These are phyloP conservation scores for Vaccinium vitisidaea DNA, from an alignment of 148 eudicot genomes.

Conservation along the genomic window DNA sequence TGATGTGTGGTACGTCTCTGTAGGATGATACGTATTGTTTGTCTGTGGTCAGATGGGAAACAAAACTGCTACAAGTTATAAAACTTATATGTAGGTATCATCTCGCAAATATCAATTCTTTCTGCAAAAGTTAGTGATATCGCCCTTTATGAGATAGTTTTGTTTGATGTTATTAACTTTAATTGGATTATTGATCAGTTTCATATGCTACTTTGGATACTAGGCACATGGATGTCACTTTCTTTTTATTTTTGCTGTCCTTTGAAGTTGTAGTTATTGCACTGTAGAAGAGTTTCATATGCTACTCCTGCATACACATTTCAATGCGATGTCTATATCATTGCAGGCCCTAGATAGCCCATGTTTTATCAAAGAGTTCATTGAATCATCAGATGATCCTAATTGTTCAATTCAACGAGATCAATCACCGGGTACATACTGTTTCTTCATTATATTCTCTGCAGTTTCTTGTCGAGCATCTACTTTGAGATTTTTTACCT, in stretches of 20 bases:
- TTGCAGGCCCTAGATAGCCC: conserved; percentile 26
- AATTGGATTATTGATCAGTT: not conserved
- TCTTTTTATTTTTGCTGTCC: conserved; percentile 20
- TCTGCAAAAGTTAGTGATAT: not conserved
- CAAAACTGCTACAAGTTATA: not conserved
- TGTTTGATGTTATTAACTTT: not conserved
- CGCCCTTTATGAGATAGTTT: conserved; percentile 1
- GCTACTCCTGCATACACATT: not conserved
- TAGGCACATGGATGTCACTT: not conserved
- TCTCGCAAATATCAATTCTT: not conserved
- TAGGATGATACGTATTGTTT: not conserved
- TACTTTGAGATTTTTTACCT: not conserved
- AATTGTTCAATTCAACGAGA: conserved; percentile 20
- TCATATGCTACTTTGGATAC: conserved; percentile 1
- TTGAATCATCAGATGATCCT: conserved; percentile 19
- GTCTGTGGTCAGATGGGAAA: not conserved
- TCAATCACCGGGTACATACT: conserved; percentile 23
- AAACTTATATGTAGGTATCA: not conserved
- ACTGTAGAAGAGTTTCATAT: conserved; percentile 30
- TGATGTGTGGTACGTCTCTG: not conserved
- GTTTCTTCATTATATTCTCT: not conserved
- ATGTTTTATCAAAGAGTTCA: conserved; percentile 20
- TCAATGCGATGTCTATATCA: not conserved
- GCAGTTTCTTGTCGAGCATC: not conserved
- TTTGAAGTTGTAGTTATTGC: conserved; percentile 26